Percentiles rank a stretch among this genome's conserved stretches.
These are phyloP conservation scores for Pterocarpus santalinus DNA, from an alignment of 306 rosid species.

Conservation along the genomic window DNA sequence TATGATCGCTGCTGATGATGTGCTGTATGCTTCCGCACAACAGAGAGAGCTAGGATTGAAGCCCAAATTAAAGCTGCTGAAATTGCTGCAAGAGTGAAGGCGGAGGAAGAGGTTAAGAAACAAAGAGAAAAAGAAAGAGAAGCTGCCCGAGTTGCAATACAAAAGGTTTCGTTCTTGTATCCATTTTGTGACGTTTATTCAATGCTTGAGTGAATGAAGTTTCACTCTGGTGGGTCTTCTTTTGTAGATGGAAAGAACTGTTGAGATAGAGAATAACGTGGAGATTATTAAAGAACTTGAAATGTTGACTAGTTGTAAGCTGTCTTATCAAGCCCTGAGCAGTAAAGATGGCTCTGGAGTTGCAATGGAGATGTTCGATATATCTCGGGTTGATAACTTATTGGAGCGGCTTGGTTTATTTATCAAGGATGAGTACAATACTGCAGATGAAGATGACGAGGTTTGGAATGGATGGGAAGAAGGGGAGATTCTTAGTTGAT, in stretches of 20 bases:
- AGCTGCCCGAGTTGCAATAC: constrained; percentile 66
- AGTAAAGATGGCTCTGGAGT: background rate
- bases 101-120: constrained; percentile 58
- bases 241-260: constrained; percentile 62
- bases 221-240: background rate
- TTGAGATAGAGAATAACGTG: constrained; percentile 55
- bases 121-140: constrained; percentile 63
- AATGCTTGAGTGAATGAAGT: background rate
- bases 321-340: background rate
- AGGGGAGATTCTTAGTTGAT: constrained; percentile 58
- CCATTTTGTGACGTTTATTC: background rate
- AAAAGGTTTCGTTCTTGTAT: constrained; percentile 54
- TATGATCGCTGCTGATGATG: background rate
- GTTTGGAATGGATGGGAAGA: constrained; percentile 54
- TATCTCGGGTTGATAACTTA: constrained; percentile 36
- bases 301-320: constrained; percentile 52
- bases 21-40: background rate
- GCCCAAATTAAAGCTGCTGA: constrained; percentile 66
- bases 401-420: constrained; percentile 65
- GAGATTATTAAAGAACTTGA: constrained; percentile 59
- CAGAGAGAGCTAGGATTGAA: constrained; percentile 70
- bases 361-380: background rate
- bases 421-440: constrained; percentile 55
- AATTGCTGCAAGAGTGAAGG: constrained; percentile 55
- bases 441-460: constrained; percentile 52